Evolutionary conservation across 371 early-diverging fungal genomes (phyloP), one percentile per base, ranked within the genome.

Genomic region (Rhizopus microsporus): DNA sequence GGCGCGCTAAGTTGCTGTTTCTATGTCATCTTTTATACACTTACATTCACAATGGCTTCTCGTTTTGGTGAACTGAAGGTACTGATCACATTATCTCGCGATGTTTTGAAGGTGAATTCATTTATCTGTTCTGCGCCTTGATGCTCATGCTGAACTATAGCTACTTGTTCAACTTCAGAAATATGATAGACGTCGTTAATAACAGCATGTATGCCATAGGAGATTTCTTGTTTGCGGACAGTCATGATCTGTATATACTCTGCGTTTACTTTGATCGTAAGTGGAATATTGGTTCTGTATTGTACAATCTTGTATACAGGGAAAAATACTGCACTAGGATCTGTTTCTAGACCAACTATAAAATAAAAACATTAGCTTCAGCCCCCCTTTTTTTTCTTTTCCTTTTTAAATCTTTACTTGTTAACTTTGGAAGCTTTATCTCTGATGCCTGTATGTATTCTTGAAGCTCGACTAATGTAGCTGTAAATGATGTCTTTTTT

Each of bases 101-200:
- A 78, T 51, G 80, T 82, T 56, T 85, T 85, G 48, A 93, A 85
- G 13, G 85, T 71, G 48, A 94, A 89, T 56, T 90, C 88, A 50
- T 81, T 83, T 44, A 85, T 78, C 32, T 87, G 86, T 7, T 44
- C 45, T 5, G 76, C 78, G 13, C 79, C 62, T 35, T 67, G 68
- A 49, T 64, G 52, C 13, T 60, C 60, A 17, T 67, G 56, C 5
- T 76, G 68, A 2, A 74, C 68, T 45, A 81, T 57, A 32, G 73
- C 66, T 42, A 91, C 76, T 51, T 94, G 93, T 4, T 90, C 84
- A 31, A 95, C 82, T 54, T 92, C 93, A 10, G 91, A 82, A 30
- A 94, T 88, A 65, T 90, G 91, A 67, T 81, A 92, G 6, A 93
- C 85, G 56, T 96, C 95, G 62, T 93, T 93, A 43, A 90, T 80